Evolutionary conservation across 1,284 basidiomycete species (phyloP).

Genomic region (Tilletia horrida): DNA sequence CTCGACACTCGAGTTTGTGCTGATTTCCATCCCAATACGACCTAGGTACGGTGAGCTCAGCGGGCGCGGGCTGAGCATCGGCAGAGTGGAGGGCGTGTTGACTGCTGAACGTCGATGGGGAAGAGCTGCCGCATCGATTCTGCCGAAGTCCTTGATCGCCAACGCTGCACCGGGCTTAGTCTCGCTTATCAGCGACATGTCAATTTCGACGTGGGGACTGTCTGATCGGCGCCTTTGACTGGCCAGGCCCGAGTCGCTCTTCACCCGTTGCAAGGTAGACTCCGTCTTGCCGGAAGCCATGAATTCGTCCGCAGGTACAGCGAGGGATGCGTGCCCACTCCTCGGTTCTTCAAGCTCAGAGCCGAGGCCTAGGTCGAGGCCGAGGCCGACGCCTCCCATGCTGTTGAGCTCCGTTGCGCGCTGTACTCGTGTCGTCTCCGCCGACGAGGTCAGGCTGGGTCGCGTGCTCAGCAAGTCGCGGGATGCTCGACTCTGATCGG

Average conservation of each 20-base stretch:
- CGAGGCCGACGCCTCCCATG: conserved; percentile 9
- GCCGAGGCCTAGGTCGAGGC: neutral
- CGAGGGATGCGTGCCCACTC: neutral
- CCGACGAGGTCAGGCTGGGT: neutral
- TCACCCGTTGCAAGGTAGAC: neutral
- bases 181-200: conserved; percentile 6
- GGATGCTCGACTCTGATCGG: neutral
- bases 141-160: neutral
- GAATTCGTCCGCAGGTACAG: neutral
- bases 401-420: neutral
- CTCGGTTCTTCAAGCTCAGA: neutral
- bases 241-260: neutral
- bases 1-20: neutral
- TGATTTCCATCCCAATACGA: neutral
- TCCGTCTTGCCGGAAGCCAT: neutral
- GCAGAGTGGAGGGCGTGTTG: conserved; percentile 8
- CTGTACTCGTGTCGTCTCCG: neutral
- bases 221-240: neutral
- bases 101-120: neutral
- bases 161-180: conserved; percentile 1
- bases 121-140: no score
- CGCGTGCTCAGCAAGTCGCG: neutral
- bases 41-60: conserved; percentile 12
- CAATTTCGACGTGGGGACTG: conserved; percentile 8
- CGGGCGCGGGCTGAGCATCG: conserved; percentile 13